A percentile compares a stretch with the other conserved stretches of the same genome.
These are phyloP conservation scores for Hemileccinum impolitum DNA, from an alignment of 768 basidiomycete species.

Conservation along the genomic window DNA sequence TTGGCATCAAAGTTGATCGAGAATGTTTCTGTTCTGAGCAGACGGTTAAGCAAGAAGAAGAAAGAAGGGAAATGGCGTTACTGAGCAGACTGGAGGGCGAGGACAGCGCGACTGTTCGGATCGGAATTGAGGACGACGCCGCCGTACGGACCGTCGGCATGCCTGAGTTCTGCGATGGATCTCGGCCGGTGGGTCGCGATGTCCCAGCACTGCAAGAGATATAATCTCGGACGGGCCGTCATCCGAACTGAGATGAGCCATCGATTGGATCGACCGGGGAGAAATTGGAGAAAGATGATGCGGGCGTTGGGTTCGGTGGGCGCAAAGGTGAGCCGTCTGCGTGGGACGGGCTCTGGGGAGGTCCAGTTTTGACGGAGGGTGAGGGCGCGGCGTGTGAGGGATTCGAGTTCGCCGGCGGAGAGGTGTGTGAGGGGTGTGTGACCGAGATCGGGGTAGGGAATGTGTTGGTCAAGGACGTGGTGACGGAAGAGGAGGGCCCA, in stretches of 20 bases:
- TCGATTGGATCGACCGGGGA: slow-evolving; percentile 39
- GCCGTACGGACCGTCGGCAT: slow-evolving; percentile 34
- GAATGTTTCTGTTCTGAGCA: slow-evolving; percentile 41
- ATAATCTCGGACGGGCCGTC: slow-evolving; percentile 22
- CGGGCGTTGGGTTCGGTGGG: slow-evolving; percentile 28
- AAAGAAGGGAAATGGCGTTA: slow-evolving; percentile 9
- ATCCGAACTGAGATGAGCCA: slow-evolving; percentile 48
- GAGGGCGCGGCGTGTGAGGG: slow-evolving; percentile 37
- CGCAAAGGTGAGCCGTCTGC: slow-evolving; percentile 25
- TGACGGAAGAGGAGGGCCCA: slow-evolving; percentile 46
- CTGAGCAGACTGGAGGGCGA: slow-evolving; percentile 46
- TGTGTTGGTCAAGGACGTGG: slow-evolving; percentile 38
- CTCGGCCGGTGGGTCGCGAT: slow-evolving; percentile 29
- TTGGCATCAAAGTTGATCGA: slow-evolving; percentile 36
- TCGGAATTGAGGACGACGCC: slow-evolving; percentile 48
- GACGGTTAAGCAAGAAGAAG: not conserved
- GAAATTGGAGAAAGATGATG: slow-evolving; percentile 44
- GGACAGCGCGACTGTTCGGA: slow-evolving; percentile 26
- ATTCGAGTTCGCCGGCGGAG: slow-evolving; percentile 44
- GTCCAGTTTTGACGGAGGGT: slow-evolving; percentile 50
- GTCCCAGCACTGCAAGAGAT: slow-evolving; percentile 59
- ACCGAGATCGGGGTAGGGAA: slow-evolving; percentile 43
- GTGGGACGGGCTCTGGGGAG: slow-evolving; percentile 34
- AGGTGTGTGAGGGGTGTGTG: slow-evolving; percentile 27
- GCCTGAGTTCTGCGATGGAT: slow-evolving; percentile 42